Evolutionary conservation across 192 early-diverging fungal species (phyloP).

Genomic region (Coemansia sp.): DNA sequence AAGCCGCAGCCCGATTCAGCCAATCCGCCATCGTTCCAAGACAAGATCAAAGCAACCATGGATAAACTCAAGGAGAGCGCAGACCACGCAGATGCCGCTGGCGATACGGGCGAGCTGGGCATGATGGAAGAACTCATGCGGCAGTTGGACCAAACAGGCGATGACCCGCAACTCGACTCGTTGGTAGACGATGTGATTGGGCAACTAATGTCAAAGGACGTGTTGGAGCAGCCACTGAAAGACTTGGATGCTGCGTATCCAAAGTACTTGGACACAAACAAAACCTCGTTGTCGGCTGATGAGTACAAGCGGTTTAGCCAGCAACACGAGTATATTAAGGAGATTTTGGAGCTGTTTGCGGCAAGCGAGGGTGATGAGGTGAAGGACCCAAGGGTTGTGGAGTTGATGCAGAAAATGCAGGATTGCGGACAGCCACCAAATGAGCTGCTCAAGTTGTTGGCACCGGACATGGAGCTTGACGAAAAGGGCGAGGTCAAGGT

Average conservation of each 20-base stretch:
- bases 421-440: constrained; percentile 93
- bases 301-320: constrained; percentile 76
- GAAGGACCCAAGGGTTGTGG: constrained; percentile 77
- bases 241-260: constrained; percentile 89
- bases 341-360: constrained; percentile 86
- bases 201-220: constrained; percentile 88
- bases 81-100: constrained; percentile 73
- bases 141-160: constrained; percentile 77
- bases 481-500: constrained; percentile 68
- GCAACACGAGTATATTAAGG: constrained; percentile 73
- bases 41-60: constrained; percentile 86
- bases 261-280: constrained; percentile 79
- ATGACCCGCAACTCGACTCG: constrained; percentile 76
- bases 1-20: not conserved
- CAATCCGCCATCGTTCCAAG: constrained; percentile 69
- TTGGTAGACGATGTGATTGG: constrained; percentile 88
- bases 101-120: constrained; percentile 60
- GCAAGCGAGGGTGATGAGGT: constrained; percentile 52
- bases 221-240: constrained; percentile 94
- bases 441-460: constrained; percentile 83
- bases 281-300: constrained; percentile 63
- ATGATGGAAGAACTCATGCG: constrained; percentile 87
- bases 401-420: constrained; percentile 98
- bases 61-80: constrained; percentile 84
- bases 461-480: constrained; percentile 87